phyloP scores from a whole-genome alignment of 805 yeast genomes.

The Wickerhamomyces strasburgensis region DNA sequence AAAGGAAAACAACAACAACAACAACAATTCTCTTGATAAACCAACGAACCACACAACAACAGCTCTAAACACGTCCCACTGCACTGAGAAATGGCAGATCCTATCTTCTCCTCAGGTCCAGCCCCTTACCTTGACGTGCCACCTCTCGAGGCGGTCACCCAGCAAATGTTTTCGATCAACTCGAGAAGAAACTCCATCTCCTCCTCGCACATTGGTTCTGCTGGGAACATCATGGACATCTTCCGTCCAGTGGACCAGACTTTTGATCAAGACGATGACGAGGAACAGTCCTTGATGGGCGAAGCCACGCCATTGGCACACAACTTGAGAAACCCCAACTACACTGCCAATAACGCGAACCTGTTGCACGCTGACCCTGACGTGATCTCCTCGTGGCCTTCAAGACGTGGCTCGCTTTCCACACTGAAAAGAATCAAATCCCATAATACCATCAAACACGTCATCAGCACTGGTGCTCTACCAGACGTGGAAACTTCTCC shows the following conservation, averaged over 20 bases:
- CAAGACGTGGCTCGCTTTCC: slow-evolving; percentile 21
- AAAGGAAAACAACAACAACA: too few species aligned
- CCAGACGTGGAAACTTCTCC: slow-evolving; percentile 21
- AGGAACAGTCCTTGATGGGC: slow-evolving; percentile 7
- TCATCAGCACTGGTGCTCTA: slow-evolving; percentile 21
- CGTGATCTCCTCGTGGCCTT: slow-evolving; percentile 14
- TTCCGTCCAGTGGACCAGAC: slow-evolving; percentile 15
- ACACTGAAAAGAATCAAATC: slow-evolving; percentile 23
- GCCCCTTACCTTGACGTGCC: slow-evolving; percentile 24
- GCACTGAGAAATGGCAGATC: slow-evolving; percentile 12
- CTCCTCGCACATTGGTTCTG: slow-evolving; percentile 12
- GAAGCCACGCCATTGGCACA: slow-evolving; percentile 22
- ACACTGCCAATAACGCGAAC: slow-evolving; percentile 4
- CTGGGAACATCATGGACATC: slow-evolving; percentile 24
- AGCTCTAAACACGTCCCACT: too few species aligned
- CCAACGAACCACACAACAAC: too few species aligned
- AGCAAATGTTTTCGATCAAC: slow-evolving; percentile 17
- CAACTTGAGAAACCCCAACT: slow-evolving; percentile 18
- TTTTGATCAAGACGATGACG: slow-evolving; percentile 9
- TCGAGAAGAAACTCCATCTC: slow-evolving; percentile 20
- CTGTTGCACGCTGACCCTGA: slow-evolving; percentile 12
- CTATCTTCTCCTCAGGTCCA: slow-evolving; percentile 19
- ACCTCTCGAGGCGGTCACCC: slow-evolving; percentile 19
- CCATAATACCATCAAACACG: slow-evolving; percentile 23
- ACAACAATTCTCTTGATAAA: too few species aligned